Base-by-base conservation (phyloP, 345 rosid genomes). In the Salix dunnii region DNA sequence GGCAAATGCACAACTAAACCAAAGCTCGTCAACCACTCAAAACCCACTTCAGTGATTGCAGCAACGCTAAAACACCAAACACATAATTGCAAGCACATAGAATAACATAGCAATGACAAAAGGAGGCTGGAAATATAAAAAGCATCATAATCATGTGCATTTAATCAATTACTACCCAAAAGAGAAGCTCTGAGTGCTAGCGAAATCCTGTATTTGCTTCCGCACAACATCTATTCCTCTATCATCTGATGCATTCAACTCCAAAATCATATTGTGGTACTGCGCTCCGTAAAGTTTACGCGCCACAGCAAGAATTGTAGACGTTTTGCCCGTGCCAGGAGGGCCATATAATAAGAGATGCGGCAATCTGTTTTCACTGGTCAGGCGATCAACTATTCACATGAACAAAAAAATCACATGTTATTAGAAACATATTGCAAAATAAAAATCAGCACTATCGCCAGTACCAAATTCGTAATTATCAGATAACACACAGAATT, bases 291-390 rank as follows among this genome's bases (percentile, higher is more conserved):
- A 96, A 18, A 96, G 96, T 83, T 96, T 96, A 43, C 98, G 88
- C 2, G 99, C 94, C 75, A 96, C 96, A 0, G 99, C 99, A 76
- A 96, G 93, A 78, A 96, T 96, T 40, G 99, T 96, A 1, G 99
- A 96, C n/a, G 99, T 96, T 85, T 96, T 96, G 9, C 99, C 99
- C 1, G 99, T 93, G 9, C 99, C 97, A 0, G 99, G 99, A 72
- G 99, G 99, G 30, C 98, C 99, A 79, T 96, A 96, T 84, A 96
- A 65, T 14, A 96, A 81, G 28, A 96, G 90, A 86, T 96, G 99
- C 0, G 99, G 99, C 89, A 93, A 76, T 82, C 86, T 90, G 81
- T 96, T 96, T 91, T 93, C 99, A 71, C 85, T 92, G 1, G 99
- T 96, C 82, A 96, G 77, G 91, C 91, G 92, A 79, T 96, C 99